A percentile compares a stretch with the other conserved stretches of the same genome.
phyloP scores from a whole-genome alignment of 1,284 basidiomycete species.

The Cutaneotrichosporon sp. region DNA sequence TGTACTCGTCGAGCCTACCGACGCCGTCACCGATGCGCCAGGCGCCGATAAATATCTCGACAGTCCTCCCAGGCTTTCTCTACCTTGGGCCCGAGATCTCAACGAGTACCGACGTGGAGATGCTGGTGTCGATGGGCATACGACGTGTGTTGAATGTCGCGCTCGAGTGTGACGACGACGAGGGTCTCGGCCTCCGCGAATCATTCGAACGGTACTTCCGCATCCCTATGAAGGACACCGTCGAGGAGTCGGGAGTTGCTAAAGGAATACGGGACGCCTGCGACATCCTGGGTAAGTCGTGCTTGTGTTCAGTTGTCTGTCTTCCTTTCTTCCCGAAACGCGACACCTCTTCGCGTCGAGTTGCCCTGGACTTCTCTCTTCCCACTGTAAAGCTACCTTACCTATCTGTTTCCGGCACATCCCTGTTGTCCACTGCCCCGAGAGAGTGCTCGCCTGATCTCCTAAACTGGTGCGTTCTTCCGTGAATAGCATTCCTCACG shows the following conservation, averaged over 20 bases:
- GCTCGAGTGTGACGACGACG: constrained; percentile 80
- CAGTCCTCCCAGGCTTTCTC: constrained; percentile 84
- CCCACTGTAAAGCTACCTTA: not conserved
- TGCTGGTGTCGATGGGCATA: constrained; percentile 73
- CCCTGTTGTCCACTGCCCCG: not conserved
- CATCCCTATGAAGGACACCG: constrained; percentile 89
- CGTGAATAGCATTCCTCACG: not conserved
- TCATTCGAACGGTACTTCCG: constrained; percentile 78
- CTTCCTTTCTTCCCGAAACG: not conserved
- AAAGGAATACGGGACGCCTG: constrained; percentile 79
- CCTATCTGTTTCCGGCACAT: not conserved
- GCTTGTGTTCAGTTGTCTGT: not conserved
- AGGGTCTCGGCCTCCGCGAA: constrained; percentile 64
- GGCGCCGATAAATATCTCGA: constrained; percentile 68
- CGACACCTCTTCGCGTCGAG: too few species aligned
- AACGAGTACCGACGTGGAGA: constrained; percentile 67
- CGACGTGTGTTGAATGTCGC: constrained; percentile 88
- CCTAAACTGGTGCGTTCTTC: not conserved
- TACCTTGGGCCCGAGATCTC: constrained; percentile 89
- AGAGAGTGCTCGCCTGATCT: not conserved
- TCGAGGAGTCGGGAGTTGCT: constrained; percentile 89
- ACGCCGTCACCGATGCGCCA: constrained; percentile 26
- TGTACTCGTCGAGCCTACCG: not conserved
- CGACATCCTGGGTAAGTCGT: constrained; percentile 70
- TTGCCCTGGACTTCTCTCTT: not conserved